Evolutionary conservation across 1,284 basidiomycete species (phyloP).

Genomic region (Bondarzewia mesenterica): DNA sequence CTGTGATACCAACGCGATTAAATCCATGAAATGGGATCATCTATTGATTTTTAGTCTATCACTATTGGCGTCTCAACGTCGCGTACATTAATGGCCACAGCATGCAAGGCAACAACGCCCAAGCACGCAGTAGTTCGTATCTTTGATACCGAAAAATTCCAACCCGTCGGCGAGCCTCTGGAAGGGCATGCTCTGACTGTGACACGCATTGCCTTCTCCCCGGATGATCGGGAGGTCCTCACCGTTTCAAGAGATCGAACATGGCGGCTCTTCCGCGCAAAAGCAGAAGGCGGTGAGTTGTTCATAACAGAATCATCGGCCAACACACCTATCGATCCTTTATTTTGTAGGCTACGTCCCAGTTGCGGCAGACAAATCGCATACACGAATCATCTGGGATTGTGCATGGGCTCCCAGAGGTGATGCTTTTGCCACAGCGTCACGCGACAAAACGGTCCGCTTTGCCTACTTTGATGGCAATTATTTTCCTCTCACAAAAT

Average conservation of each 20-base stretch:
- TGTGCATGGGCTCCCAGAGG: slow-evolving; percentile 75
- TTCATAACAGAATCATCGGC: too few relatives aligned
- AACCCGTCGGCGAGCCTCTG: slow-evolving; percentile 63
- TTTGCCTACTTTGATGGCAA: neutral
- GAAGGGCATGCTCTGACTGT: slow-evolving; percentile 86
- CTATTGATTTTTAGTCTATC: slow-evolving; percentile 76
- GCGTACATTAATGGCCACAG: slow-evolving; percentile 76
- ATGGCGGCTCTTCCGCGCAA: slow-evolving; percentile 76
- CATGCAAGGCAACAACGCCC: slow-evolving; percentile 80
- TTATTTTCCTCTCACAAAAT: neutral
- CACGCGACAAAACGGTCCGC: slow-evolving; percentile 88
- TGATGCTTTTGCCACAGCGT: slow-evolving; percentile 84
- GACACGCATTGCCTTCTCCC: slow-evolving; percentile 85
- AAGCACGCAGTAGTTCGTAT: slow-evolving; percentile 90
- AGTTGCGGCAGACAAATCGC: slow-evolving; percentile 71
- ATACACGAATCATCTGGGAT: slow-evolving; percentile 94
- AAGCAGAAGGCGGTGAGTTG: slow-evolving; percentile 28
- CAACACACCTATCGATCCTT: too few relatives aligned
- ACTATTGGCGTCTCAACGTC: slow-evolving; percentile 68
- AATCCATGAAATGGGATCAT: too few relatives aligned
- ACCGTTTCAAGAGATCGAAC: slow-evolving; percentile 88
- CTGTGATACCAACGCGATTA: slow-evolving; percentile 8
- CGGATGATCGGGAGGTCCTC: slow-evolving; percentile 71
- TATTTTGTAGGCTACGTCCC: slow-evolving; percentile 44
- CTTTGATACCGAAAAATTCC: slow-evolving; percentile 67